Evolutionary conservation across 2,329 filamentous ascomycete species (phyloP).

Genomic region (Magnaporthales sp.): DNA sequence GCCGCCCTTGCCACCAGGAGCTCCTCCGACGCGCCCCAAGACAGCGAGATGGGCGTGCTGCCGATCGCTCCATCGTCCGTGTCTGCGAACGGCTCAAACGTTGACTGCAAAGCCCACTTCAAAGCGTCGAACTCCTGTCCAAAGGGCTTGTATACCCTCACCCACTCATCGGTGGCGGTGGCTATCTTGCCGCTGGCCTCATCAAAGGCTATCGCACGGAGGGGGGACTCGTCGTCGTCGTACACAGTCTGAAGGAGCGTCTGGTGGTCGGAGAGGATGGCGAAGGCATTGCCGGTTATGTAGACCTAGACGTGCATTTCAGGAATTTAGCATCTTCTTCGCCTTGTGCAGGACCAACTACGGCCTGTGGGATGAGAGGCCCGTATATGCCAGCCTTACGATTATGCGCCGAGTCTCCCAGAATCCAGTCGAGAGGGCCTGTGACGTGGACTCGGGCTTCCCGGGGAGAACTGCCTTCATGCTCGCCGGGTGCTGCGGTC

Average conservation of each 20-base stretch:
- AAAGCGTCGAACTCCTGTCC: slow-evolving; percentile 51
- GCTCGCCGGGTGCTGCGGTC: slow-evolving; percentile 13
- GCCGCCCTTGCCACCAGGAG: slow-evolving; percentile 66
- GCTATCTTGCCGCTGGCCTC: slow-evolving; percentile 80
- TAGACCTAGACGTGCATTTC: slow-evolving; percentile 52
- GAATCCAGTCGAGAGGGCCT: slow-evolving; percentile 36
- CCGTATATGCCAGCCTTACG: slow-evolving; percentile 13
- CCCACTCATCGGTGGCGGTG: slow-evolving; percentile 54
- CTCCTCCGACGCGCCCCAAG: slow-evolving; percentile 83
- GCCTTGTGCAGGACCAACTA: background rate
- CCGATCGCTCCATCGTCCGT: slow-evolving; percentile 27
- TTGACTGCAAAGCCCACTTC: slow-evolving; percentile 57
- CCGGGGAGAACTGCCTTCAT: slow-evolving; percentile 41
- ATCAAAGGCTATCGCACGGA: slow-evolving; percentile 75
- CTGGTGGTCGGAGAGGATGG: slow-evolving; percentile 68
- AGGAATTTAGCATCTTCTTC: background rate
- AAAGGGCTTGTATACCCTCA: slow-evolving; percentile 74
- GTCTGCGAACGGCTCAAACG: slow-evolving; percentile 36
- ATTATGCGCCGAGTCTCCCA: slow-evolving; percentile 30
- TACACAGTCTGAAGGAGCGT: slow-evolving; percentile 85
- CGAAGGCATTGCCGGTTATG: slow-evolving; percentile 79
- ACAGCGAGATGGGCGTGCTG: slow-evolving; percentile 45
- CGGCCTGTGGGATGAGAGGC: background rate
- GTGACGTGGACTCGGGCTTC: slow-evolving; percentile 36
- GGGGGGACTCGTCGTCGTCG: slow-evolving; percentile 58